phyloP scores from a whole-genome alignment of 306 rosid genomes.

The Medicago lupulina region DNA sequence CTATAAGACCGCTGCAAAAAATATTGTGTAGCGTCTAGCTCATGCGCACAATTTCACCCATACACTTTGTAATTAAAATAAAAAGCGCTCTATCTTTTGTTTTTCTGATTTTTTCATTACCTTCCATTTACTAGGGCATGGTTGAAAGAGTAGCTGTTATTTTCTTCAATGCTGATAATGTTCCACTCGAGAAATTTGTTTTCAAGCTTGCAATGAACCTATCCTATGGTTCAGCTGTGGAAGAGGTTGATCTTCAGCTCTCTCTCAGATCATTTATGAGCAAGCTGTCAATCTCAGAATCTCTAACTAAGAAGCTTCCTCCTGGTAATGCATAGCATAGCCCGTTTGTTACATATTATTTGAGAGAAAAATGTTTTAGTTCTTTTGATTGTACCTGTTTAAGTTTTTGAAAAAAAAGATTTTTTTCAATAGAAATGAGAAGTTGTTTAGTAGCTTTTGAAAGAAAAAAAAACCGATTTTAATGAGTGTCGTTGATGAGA shows the following conservation, averaged over 20 bases:
- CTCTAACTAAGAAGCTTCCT: constrained; percentile 71
- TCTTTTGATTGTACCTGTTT: not conserved
- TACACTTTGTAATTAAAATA: not conserved
- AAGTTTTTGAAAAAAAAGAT: not conserved
- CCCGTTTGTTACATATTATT: not conserved
- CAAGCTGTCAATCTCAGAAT: constrained; percentile 74
- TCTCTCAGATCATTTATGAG: constrained; percentile 83
- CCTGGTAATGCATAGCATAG: constrained; percentile 47
- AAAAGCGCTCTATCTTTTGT: not conserved
- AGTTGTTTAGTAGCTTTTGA: not conserved
- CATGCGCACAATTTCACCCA: too few relatives aligned
- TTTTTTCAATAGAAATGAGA: not conserved
- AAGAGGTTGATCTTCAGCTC: constrained; percentile 70
- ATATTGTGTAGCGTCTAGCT: too few relatives aligned
- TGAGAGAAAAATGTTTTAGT: not conserved
- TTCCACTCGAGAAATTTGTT: constrained; percentile 73
- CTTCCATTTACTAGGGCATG: constrained; percentile 60
- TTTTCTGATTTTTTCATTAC: constrained; percentile 34
- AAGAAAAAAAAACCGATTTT: not conserved
- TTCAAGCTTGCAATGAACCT: constrained; percentile 74
- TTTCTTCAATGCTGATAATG: constrained; percentile 57
- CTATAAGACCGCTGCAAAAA: too few relatives aligned
- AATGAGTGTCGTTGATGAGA: too few relatives aligned
- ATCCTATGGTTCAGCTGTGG: constrained; percentile 60
- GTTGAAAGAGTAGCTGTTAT: constrained; percentile 85